These are phyloP conservation scores for button mushroom (Agaricus bisporus) DNA, from an alignment of 768 basidiomycete genomes.

Conservation along the genomic window DNA sequence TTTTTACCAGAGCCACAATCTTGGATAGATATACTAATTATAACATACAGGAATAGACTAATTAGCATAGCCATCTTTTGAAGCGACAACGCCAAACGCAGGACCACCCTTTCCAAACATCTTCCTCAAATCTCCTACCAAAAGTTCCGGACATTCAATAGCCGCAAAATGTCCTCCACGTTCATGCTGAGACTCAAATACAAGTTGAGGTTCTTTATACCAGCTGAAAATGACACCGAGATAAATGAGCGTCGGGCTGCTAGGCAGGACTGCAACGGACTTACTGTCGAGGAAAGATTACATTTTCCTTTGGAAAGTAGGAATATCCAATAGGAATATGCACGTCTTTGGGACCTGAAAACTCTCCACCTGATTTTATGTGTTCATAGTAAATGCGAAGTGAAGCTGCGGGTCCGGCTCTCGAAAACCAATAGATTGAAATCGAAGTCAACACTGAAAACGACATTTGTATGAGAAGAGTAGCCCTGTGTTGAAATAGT, in stretches of 20 bases:
- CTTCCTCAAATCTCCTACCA: conserved; percentile 44
- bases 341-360: conserved; percentile 6
- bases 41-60: not conserved
- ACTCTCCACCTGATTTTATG: conserved; percentile 13
- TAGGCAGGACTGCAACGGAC: conserved; percentile 5
- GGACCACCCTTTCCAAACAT: conserved; percentile 53
- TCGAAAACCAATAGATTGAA: conserved; percentile 54
- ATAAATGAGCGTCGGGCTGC: not conserved
- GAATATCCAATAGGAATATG: conserved; percentile 45
- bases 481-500: no score
- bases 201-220: conserved; percentile 28
- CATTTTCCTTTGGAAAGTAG: conserved; percentile 45
- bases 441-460: conserved; percentile 49
- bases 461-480: not conserved
- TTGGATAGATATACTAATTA: not conserved
- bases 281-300: conserved; percentile 24
- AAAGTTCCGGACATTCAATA: conserved; percentile 38
- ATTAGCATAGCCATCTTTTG: conserved; percentile 29
- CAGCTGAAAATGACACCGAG: conserved; percentile 30
- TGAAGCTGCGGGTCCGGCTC: conserved; percentile 51
- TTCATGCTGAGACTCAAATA: conserved; percentile 43
- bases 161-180: conserved; percentile 58
- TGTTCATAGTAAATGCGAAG: conserved; percentile 54
- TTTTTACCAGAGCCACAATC: not conserved
- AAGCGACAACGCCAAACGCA: conserved; percentile 41